phyloP scores from a whole-genome alignment of 2,329 filamentous ascomycete genomes.

The Nothopassalora personata region DNA sequence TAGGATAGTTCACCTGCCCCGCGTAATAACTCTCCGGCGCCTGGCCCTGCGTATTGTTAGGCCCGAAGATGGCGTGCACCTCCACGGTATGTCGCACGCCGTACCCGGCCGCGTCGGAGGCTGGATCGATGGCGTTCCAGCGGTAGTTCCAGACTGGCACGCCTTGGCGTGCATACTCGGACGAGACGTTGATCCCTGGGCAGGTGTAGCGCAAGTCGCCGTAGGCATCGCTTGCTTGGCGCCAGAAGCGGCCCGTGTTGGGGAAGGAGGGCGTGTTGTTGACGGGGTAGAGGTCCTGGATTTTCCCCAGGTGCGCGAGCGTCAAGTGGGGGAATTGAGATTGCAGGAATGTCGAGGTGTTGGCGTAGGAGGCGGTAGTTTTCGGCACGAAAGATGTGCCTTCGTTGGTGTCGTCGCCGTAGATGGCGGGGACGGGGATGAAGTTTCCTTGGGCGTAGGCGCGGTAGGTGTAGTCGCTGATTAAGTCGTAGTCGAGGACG shows the following conservation, averaged over 20 bases:
- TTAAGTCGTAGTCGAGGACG: slow-evolving; percentile 47
- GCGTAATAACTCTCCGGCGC: slow-evolving; percentile 53
- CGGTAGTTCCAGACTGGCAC: slow-evolving; percentile 61
- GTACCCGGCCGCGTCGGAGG: slow-evolving; percentile 40
- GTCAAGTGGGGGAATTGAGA: slow-evolving; percentile 55
- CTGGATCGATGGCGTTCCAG: slow-evolving; percentile 61
- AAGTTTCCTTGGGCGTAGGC: slow-evolving; percentile 48
- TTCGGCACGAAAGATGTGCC: slow-evolving; percentile 57
- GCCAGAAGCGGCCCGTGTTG: slow-evolving; percentile 52
- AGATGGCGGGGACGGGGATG: slow-evolving; percentile 50
- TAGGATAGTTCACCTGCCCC: slow-evolving; percentile 49
- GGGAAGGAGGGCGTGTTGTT: slow-evolving; percentile 43
- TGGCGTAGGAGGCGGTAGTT: slow-evolving; percentile 41
- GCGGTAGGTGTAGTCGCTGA: slow-evolving; percentile 46
- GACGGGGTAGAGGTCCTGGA: slow-evolving; percentile 55
- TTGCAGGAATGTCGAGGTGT: slow-evolving; percentile 53
- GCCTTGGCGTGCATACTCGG: slow-evolving; percentile 36
- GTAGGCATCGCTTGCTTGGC: slow-evolving; percentile 53
- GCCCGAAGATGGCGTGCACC: slow-evolving; percentile 62
- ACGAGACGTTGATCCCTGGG: slow-evolving; percentile 53
- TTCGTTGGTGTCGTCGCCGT: slow-evolving; percentile 57
- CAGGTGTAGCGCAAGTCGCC: slow-evolving; percentile 64
- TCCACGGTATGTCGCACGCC: slow-evolving; percentile 67
- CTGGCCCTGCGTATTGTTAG: slow-evolving; percentile 46
- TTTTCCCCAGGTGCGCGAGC: slow-evolving; percentile 43